Conservation (phyloP, 2,329 filamentous ascomycete species). For the Apiospora hydei region DNA sequence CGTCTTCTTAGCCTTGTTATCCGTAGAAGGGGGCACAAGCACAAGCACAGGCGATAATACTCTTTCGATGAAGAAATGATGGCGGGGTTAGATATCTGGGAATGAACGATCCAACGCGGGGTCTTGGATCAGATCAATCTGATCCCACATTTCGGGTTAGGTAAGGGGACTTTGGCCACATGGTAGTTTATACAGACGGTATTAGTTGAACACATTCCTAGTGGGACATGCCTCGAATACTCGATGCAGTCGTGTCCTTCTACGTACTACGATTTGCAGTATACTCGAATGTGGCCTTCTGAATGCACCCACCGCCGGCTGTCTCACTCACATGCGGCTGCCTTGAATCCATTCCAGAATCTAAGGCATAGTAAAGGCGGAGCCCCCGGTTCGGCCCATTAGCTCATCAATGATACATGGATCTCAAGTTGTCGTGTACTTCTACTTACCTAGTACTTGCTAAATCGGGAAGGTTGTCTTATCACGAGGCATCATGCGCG, state of each 20-base stretch:
- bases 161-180: background rate
- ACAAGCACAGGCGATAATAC: background rate
- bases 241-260: no score
- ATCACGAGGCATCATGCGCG: slow-evolving; percentile 10
- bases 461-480: slow-evolving; percentile 18
- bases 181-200: background rate
- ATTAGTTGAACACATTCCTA: no score
- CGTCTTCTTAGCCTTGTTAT: background rate
- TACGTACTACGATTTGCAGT: background rate
- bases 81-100: background rate
- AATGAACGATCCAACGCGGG: background rate
- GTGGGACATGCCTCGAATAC: no score
- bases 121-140: background rate
- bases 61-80: background rate
- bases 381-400: background rate
- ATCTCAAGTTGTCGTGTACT: background rate
- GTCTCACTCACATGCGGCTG: background rate
- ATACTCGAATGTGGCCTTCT: background rate
- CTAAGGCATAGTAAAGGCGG: background rate
- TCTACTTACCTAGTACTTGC: background rate
- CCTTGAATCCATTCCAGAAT: background rate
- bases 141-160: background rate
- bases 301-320: background rate
- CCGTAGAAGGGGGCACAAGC: background rate
- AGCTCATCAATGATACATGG: background rate